Evolutionary conservation across 331 rosid genomes (phyloP).

Genomic region (Cydonia oblonga): DNA sequence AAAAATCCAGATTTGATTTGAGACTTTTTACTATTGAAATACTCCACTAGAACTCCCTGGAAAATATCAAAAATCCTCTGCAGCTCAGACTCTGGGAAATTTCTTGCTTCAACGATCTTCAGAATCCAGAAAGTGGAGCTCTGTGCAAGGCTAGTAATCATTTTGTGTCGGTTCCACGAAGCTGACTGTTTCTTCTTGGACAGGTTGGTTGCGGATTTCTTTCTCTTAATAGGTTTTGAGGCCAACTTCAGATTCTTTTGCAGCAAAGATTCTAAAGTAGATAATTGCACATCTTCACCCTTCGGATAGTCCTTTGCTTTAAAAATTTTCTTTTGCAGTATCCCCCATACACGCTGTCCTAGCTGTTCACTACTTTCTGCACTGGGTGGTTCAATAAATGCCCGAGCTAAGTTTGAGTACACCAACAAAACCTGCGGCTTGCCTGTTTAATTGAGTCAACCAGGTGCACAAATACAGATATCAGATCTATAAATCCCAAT

Average conservation of each 20-base stretch:
- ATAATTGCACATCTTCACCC: conserved; percentile 59
- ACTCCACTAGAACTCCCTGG: conserved; percentile 35
- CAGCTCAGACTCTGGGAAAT: conserved; percentile 38
- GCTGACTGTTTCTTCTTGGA: conserved; percentile 61
- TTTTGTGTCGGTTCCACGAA: conserved; percentile 56
- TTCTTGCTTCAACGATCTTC: conserved; percentile 70
- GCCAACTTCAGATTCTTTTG: conserved; percentile 75
- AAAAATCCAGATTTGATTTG: conserved; percentile 67
- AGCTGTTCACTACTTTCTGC: conserved; percentile 91
- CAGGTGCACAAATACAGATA: conserved; percentile 2
- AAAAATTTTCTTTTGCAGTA: conserved; percentile 66
- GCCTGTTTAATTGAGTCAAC: conserved; percentile 34
- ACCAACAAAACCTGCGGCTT: conserved; percentile 69
- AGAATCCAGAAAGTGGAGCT: conserved; percentile 78
- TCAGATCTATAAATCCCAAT: no score
- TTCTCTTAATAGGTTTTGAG: conserved; percentile 64
- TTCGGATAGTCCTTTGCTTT: conserved; percentile 75
- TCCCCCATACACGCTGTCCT: conserved; percentile 85
- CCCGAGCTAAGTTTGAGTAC: conserved; percentile 61
- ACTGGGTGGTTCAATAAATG: conserved; percentile 62
- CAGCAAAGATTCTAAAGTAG: conserved; percentile 60
- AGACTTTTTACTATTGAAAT: conserved; percentile 63
- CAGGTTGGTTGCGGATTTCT: conserved; percentile 42
- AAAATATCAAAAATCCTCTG: conserved; percentile 51
- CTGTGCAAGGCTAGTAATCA: conserved; percentile 61